Base-by-base conservation (phyloP, 495 filamentous ascomycete genomes). In the Cercophora scortea region DNA sequence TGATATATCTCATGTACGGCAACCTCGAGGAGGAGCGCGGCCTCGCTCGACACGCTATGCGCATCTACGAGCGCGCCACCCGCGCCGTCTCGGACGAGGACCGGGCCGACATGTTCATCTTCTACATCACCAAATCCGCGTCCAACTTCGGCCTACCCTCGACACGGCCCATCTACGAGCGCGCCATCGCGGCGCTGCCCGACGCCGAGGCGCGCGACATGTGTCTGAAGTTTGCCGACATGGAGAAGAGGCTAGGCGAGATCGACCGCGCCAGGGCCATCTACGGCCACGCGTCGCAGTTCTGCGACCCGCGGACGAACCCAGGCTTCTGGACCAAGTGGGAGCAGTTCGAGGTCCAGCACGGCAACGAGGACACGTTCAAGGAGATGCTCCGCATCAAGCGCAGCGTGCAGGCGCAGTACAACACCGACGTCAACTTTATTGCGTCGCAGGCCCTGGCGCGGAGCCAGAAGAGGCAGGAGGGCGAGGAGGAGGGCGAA, bases 331-430 rank as follows among this genome's bases (percentile, higher is more conserved):
- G 94, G 94, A 74, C 80, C 60, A 95, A 94, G 67, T 99, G 93
- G 93, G 93, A 99, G 67, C 73, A 80, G 47, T 99, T 99, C 69
- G 93, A 99, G 68, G 89, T 96, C 3, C 83, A 90, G 65, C 93
- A 97, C 65, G 93, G 93, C 49, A 99, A 99, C 68, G 94, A 99
- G 62, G 93, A 99, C 67, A 99, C 93, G 8, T 99, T 93, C 76
- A 96, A 95, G 74, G 93, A 97, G 67, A 99, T 99, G 93, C 76
- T 97, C 41, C 85, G 92, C 19, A 89, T 97, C 75, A 99, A 96
- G 79, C 75, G 93, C 62, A 95, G 90, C 73, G 93, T 97, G 6
- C 90, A 96, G 68, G 91, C 93, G 47, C 87, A 96, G 74, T 97
- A 91, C 74, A 96, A 96, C 60, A 99, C 94, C 34, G 94, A 99